Conservation (phyloP, 2,329 filamentous ascomycete species). For the Colletotrichum echinochloae region DNA sequence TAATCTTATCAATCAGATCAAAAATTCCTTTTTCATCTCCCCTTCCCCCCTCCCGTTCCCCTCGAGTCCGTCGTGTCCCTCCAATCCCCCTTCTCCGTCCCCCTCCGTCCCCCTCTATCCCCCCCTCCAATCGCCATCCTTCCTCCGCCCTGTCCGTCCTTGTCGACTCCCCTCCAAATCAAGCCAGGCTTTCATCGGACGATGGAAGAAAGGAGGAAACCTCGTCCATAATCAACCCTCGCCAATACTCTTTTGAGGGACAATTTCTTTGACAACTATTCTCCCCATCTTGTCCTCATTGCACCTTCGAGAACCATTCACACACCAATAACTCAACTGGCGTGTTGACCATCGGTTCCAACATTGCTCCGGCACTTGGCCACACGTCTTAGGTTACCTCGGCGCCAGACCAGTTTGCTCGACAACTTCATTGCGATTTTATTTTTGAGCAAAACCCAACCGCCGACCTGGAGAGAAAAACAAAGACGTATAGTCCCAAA, state of each 20-base stretch:
- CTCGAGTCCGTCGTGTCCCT: constrained; percentile 37
- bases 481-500: background rate
- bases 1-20: constrained; percentile 63
- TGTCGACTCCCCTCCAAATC: constrained; percentile 29
- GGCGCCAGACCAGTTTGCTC: constrained; percentile 22
- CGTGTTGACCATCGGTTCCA: background rate
- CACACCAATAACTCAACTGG: background rate
- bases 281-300: background rate
- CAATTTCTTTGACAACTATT: background rate
- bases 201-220: too few species aligned
- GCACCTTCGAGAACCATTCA: background rate
- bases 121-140: constrained; percentile 42
- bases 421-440: background rate
- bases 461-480: background rate
- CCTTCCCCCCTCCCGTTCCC: constrained; percentile 7
- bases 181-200: too few species aligned
- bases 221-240: background rate
- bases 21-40: constrained; percentile 39
- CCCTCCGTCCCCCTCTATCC: constrained; percentile 8
- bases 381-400: constrained; percentile 7
- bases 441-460: background rate
- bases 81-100: constrained; percentile 39
- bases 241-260: background rate
- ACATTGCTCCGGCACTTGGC: background rate
- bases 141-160: constrained; percentile 38